phyloP scores from a whole-genome alignment of 2,329 filamentous ascomycete species.

The Magnaporthales sp. region DNA sequence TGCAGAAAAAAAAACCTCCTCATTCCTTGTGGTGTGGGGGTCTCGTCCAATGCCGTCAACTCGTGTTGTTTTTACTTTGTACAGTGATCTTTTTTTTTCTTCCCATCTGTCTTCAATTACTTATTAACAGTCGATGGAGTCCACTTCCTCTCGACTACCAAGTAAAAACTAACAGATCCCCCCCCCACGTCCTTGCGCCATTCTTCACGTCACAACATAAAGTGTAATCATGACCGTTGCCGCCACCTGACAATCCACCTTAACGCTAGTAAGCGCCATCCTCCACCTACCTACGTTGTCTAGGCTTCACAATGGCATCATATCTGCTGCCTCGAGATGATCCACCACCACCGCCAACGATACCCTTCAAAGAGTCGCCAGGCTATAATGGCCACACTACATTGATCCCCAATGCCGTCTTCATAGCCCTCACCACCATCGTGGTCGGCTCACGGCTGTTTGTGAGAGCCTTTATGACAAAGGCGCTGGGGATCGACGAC shows the following conservation, averaged over 20 bases:
- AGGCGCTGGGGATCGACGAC: slow-evolving; percentile 21
- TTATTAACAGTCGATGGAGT: not conserved
- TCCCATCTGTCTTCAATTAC: too few species aligned
- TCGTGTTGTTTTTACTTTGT: too few species aligned
- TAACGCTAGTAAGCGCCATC: not conserved
- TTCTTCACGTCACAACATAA: not conserved
- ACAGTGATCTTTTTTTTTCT: too few species aligned
- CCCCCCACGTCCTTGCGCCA: not conserved
- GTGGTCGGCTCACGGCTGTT: slow-evolving; percentile 18
- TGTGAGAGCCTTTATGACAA: slow-evolving; percentile 20
- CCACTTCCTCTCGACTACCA: not conserved
- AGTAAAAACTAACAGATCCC: not conserved
- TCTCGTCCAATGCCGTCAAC: too few species aligned
- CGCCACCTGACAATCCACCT: not conserved
- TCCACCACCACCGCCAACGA: not conserved
- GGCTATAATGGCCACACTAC: not conserved
- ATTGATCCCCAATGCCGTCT: slow-evolving; percentile 10
- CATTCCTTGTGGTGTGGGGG: too few species aligned
- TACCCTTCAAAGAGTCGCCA: not conserved
- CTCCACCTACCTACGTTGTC: too few species aligned
- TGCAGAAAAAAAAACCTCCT: not conserved
- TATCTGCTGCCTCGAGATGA: not conserved
- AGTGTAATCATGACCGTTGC: not conserved
- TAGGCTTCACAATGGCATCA: not conserved
- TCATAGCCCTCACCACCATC: slow-evolving; percentile 21